phyloP scores from a whole-genome alignment of 78 protist genomes.

The Polysphondylium violaceum region DNA sequence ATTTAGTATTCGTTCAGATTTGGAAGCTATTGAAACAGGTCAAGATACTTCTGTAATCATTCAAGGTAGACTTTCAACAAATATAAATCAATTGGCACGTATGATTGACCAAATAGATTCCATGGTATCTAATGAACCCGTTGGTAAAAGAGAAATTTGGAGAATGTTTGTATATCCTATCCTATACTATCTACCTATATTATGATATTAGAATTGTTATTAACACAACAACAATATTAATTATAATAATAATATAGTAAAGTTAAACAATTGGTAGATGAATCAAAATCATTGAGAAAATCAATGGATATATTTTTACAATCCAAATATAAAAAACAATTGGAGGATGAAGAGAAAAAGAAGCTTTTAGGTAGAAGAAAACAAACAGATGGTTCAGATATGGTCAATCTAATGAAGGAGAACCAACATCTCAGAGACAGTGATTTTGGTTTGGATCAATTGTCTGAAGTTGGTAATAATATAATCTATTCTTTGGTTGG shows the following conservation, averaged over 20 bases:
- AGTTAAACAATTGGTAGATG: constrained; percentile 49
- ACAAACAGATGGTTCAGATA: constrained; percentile 23
- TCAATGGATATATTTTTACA: constrained; percentile 62
- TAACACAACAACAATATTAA: neutral
- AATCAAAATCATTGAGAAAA: constrained; percentile 64
- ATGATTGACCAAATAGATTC: constrained; percentile 53
- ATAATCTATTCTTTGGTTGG: constrained; percentile 48
- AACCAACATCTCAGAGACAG: constrained; percentile 29
- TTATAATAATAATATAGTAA: constrained; percentile 34
- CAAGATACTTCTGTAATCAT: constrained; percentile 49
- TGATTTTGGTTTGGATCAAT: constrained; percentile 2
- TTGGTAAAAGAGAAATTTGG: constrained; percentile 70
- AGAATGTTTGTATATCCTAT: constrained; percentile 37
- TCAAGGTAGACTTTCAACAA: constrained; percentile 40
- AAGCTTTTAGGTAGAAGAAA: constrained; percentile 49
- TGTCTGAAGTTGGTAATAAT: constrained; percentile 51
- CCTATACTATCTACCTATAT: neutral
- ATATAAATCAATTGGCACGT: constrained; percentile 56
- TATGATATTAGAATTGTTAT: neutral
- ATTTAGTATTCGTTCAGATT: constrained; percentile 41
- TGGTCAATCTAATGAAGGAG: constrained; percentile 60
- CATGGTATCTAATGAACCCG: constrained; percentile 64
- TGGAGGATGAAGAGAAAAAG: constrained; percentile 71
- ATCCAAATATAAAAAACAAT: constrained; percentile 61
- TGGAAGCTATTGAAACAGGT: constrained; percentile 55